These are phyloP conservation scores for Cordyceps militaris DNA, from an alignment of 2,329 filamentous ascomycete species.

Conservation along the genomic window DNA sequence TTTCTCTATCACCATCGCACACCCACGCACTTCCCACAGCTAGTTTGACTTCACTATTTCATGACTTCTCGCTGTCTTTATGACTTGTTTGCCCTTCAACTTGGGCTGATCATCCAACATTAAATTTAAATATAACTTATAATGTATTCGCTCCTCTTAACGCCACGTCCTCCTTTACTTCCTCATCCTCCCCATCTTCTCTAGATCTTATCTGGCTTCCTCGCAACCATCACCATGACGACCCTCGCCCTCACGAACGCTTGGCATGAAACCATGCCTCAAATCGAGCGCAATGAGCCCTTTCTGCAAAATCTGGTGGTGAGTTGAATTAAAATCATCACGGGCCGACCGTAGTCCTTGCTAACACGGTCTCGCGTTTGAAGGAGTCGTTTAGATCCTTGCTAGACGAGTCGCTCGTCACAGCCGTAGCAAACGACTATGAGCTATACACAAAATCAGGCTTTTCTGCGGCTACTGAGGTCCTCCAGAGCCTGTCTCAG, in stretches of 20 bases:
- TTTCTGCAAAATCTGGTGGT: slow-evolving; percentile 5
- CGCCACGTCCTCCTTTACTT: not conserved
- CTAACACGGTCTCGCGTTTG: not conserved
- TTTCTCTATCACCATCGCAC: not conserved
- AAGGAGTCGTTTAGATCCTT: slow-evolving; percentile 67
- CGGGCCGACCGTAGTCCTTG: not conserved
- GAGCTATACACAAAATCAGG: slow-evolving; percentile 49
- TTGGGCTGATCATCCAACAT: not conserved
- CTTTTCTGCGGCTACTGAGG: slow-evolving; percentile 46
- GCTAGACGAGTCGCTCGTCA: slow-evolving; percentile 70
- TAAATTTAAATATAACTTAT: not conserved
- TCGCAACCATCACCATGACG: no score
- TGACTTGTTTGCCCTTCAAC: not conserved
- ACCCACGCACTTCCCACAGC: not conserved
- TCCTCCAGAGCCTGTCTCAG: slow-evolving; percentile 59
- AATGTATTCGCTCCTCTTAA: not conserved
- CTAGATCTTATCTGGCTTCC: not conserved
- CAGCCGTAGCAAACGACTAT: slow-evolving; percentile 69
- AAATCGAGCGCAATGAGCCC: not conserved
- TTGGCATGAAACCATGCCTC: not conserved
- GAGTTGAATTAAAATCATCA: not conserved
- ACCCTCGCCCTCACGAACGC: no score
- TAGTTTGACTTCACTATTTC: not conserved
- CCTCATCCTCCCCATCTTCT: not conserved
- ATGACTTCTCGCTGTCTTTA: not conserved